Conservation (phyloP, 1,284 basidiomycete genomes). For the Coniferiporia sulphurascens region DNA sequence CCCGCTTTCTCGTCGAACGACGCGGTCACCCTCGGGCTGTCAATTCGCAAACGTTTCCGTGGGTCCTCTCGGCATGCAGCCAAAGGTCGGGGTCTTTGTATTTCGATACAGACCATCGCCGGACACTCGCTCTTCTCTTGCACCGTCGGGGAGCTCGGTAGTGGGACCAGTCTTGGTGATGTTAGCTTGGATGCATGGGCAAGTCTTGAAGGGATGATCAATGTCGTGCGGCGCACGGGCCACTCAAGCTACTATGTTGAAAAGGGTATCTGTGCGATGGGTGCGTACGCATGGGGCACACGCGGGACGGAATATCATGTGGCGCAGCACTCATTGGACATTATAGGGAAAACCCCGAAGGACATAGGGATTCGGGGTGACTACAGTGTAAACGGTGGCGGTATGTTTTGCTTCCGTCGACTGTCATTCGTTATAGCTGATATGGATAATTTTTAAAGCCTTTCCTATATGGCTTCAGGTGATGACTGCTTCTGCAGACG, state of each 20-base stretch:
- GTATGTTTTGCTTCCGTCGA: slow-evolving; percentile 37
- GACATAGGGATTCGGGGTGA: slow-evolving; percentile 65
- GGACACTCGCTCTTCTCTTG: slow-evolving; percentile 77
- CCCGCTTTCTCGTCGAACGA: slow-evolving; percentile 68
- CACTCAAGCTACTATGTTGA: slow-evolving; percentile 81
- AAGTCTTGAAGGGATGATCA: slow-evolving; percentile 71
- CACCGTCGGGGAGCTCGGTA: slow-evolving; percentile 72
- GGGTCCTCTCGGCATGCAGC: slow-evolving; percentile 56
- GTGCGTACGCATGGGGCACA: background rate
- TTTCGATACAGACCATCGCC: slow-evolving; percentile 70
- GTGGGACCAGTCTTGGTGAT: slow-evolving; percentile 58
- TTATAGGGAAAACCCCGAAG: slow-evolving; percentile 54
- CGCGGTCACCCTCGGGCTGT: slow-evolving; percentile 74
- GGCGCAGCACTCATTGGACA: background rate
- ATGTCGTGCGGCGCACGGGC: slow-evolving; percentile 72
- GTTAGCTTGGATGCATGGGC: slow-evolving; percentile 77
- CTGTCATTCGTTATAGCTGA: background rate
- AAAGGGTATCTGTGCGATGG: slow-evolving; percentile 75
- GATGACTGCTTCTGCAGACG: slow-evolving; percentile 16
- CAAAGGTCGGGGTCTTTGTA: slow-evolving; percentile 73
- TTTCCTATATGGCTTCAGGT: slow-evolving; percentile 83
- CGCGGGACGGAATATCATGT: background rate
- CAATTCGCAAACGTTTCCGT: slow-evolving; percentile 73
- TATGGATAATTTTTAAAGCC: slow-evolving; percentile 36
- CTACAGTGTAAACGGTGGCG: slow-evolving; percentile 64